Percentiles rank a stretch among this genome's conserved stretches.
Evolutionary conservation across 2,329 filamentous ascomycete species (phyloP).

Genomic region (Epichloe uncinata): DNA sequence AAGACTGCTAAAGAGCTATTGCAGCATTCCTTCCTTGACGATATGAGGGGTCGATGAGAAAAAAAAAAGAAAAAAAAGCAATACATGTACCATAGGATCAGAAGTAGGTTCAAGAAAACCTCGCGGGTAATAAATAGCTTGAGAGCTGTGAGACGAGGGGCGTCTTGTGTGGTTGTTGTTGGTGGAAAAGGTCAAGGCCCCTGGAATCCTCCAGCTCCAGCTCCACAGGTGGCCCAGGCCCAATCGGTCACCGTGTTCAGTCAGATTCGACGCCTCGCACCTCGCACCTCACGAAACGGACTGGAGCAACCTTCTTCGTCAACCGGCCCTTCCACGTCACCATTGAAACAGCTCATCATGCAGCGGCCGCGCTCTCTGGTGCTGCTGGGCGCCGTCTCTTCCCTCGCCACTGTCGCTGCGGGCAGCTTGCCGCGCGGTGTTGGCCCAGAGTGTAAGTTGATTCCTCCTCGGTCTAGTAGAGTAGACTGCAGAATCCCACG

Average conservation of each 20-base stretch:
- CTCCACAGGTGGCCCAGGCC: background rate
- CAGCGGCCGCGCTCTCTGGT: constrained; percentile 32
- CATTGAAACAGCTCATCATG: constrained; percentile 5
- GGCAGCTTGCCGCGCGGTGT: constrained; percentile 68
- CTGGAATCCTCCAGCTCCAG: background rate
- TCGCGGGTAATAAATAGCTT: no score
- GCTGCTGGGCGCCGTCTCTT: constrained; percentile 37
- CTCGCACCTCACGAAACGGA: background rate
- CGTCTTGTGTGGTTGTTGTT: constrained; percentile 1
- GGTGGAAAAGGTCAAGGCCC: background rate
- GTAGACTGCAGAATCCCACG: no score
- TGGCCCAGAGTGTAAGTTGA: constrained; percentile 71
- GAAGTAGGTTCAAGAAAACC: no score
- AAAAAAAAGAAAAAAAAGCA: no score
- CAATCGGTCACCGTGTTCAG: constrained; percentile 7
- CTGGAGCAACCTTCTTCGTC: background rate
- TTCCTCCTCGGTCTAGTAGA: background rate
- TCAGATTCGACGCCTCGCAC: background rate
- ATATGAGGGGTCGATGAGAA: no score
- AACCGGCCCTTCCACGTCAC: background rate
- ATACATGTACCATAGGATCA: no score
- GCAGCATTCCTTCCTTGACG: no score
- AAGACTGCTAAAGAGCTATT: no score
- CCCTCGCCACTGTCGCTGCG: constrained; percentile 43
- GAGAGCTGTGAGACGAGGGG: no score